Conservation (phyloP, 2,329 filamentous ascomycete species). For the Fusarium chlamydosporum region DNA sequence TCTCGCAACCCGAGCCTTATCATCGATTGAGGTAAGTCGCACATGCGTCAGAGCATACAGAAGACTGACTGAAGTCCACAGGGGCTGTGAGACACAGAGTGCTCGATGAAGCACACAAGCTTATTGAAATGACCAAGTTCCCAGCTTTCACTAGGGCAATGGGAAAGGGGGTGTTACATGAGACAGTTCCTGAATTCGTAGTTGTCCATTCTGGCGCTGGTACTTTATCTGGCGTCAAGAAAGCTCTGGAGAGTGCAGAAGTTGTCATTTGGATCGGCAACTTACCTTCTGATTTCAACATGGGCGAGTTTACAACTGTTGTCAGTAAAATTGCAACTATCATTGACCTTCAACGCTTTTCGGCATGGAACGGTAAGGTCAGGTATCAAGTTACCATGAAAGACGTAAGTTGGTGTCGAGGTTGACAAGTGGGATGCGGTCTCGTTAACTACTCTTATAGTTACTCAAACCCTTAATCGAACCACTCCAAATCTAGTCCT, state of each 20-base stretch:
- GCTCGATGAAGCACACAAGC: neutral
- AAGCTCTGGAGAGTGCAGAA: neutral
- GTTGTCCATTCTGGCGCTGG: conserved; percentile 10
- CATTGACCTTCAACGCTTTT: neutral
- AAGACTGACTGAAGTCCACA: neutral
- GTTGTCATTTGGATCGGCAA: conserved; percentile 5
- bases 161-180: neutral
- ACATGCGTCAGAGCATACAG: too few species aligned
- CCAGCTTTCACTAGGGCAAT: conserved; percentile 2
- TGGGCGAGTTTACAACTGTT: conserved; percentile 6
- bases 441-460: neutral
- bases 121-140: neutral
- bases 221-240: neutral
- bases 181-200: neutral
- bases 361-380: neutral
- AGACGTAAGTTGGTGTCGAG: neutral
- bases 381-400: neutral
- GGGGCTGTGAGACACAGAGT: neutral
- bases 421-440: too few species aligned
- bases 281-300: conserved; percentile 9
- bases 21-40: neutral
- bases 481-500: neutral
- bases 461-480: neutral
- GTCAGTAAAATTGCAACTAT: neutral
- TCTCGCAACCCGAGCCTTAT: neutral